phyloP scores from a whole-genome alignment of 495 filamentous ascomycete species.

The Aspergillus wentii region DNA sequence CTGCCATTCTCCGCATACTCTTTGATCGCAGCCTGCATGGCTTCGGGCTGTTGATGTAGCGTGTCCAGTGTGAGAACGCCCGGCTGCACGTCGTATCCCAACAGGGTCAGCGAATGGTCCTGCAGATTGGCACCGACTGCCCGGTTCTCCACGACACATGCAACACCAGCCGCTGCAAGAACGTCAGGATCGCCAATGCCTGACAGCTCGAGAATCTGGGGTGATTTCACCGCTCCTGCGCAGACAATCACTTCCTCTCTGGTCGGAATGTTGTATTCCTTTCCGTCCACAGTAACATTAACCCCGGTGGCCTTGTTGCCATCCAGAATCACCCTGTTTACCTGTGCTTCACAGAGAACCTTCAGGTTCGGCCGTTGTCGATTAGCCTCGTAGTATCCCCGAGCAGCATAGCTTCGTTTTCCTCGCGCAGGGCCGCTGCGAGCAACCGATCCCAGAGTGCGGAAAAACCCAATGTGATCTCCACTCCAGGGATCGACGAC shows the following conservation, averaged over 20 bases:
- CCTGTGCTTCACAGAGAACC: slow-evolving; percentile 25
- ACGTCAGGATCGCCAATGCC: slow-evolving; percentile 42
- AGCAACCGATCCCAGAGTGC: slow-evolving; percentile 32
- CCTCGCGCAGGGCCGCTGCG: slow-evolving; percentile 35
- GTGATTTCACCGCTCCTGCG: slow-evolving; percentile 46
- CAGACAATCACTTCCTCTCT: slow-evolving; percentile 50
- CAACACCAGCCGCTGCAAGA: slow-evolving; percentile 26
- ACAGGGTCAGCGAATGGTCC: slow-evolving; percentile 30
- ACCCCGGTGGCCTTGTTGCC: slow-evolving; percentile 26
- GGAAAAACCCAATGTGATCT: slow-evolving; percentile 29
- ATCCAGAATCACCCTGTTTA: slow-evolving; percentile 18
- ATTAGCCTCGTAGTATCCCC: slow-evolving; percentile 20
- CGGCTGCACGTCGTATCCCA: slow-evolving; percentile 22
- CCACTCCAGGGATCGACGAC: slow-evolving; percentile 28
- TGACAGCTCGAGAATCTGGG: slow-evolving; percentile 54
- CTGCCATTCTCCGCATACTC: slow-evolving; percentile 11
- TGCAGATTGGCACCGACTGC: slow-evolving; percentile 44
- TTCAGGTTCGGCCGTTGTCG: slow-evolving; percentile 18
- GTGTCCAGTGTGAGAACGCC: slow-evolving; percentile 32
- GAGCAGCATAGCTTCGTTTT: slow-evolving; percentile 48
- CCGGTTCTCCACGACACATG: slow-evolving; percentile 27
- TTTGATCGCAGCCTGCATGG: slow-evolving; percentile 12
- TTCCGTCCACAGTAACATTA: slow-evolving; percentile 25
- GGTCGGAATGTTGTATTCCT: slow-evolving; percentile 38
- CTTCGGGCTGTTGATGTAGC: slow-evolving; percentile 23